Evolutionary conservation across 1,284 basidiomycete species (phyloP).

Genomic region (Gomphus sp.): DNA sequence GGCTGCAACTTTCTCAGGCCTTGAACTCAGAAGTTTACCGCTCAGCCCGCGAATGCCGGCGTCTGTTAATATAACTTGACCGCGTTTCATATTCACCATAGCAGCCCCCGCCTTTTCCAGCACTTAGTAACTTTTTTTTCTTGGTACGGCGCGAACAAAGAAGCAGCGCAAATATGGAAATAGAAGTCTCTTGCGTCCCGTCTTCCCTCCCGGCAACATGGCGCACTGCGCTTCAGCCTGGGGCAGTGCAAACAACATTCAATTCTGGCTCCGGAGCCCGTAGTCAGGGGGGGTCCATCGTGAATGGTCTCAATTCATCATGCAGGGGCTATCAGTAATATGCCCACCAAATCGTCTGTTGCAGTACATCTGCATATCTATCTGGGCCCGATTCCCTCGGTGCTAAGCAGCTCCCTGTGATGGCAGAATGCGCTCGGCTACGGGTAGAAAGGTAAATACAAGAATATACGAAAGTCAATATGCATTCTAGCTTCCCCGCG

Average conservation of each 20-base stretch:
- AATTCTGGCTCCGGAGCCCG: too few relatives aligned
- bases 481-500: conserved; percentile 6
- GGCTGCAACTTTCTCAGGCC: conserved; percentile 8
- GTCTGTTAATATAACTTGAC: background rate
- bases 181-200: background rate
- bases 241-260: background rate
- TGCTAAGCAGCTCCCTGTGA: background rate
- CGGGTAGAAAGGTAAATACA: conserved; percentile 2
- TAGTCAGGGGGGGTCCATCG: background rate
- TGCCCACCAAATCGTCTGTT: background rate
- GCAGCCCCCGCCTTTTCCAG: conserved; percentile 6
- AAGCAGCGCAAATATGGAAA: conserved; percentile 2
- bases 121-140: conserved; percentile 4
- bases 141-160: conserved; percentile 6
- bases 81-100: conserved; percentile 10
- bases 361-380: background rate
- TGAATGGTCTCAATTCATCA: background rate
- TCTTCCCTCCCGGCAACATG: background rate
- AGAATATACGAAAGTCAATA: background rate
- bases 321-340: conserved; percentile 1
- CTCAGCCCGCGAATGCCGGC: background rate
- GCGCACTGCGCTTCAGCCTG: conserved; percentile 1
- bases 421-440: background rate
- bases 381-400: conserved; percentile 4
- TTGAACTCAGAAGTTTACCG: conserved; percentile 5